These are phyloP conservation scores for Beverwykella pulmonaria DNA, from an alignment of 495 filamentous ascomycete genomes.

Conservation along the genomic window DNA sequence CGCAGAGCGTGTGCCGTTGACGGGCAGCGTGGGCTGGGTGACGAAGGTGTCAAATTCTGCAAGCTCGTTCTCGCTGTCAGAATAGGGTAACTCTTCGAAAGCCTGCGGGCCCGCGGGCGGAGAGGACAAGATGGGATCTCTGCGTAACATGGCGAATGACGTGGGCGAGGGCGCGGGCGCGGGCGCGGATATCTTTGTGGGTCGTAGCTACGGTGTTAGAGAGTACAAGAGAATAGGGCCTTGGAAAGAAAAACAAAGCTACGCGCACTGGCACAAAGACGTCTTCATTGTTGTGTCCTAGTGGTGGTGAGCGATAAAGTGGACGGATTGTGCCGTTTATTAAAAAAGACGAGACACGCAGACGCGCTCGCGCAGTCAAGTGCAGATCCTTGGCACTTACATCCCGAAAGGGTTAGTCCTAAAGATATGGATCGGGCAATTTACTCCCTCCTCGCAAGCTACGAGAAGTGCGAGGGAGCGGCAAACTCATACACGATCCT, in stretches of 20 bases:
- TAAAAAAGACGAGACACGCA: neutral
- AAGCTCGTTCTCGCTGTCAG: constrained; percentile 60
- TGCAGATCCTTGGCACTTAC: no score
- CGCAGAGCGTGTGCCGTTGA: constrained; percentile 9
- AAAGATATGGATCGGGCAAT: no score
- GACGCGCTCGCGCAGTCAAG: constrained; percentile 1
- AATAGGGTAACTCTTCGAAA: neutral
- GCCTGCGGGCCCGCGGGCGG: constrained; percentile 15
- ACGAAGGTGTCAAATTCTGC: constrained; percentile 46
- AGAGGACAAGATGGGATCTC: constrained; percentile 27
- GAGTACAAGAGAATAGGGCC: neutral
- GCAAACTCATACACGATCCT: no score
- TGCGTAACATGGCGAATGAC: constrained; percentile 25
- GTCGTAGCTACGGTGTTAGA: neutral
- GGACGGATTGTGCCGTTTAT: neutral
- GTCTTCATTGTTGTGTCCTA: neutral
- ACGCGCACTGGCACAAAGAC: neutral
- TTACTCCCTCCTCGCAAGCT: no score
- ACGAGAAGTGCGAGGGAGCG: no score
- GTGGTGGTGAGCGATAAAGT: constrained; percentile 1
- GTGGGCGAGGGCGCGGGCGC: neutral
- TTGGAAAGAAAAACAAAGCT: neutral
- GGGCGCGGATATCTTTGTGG: neutral
- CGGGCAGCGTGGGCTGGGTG: constrained; percentile 49
- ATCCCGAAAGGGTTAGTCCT: no score